phyloP scores from a whole-genome alignment of 1,139 yeast species.

The Protomyces pachydermus region DNA sequence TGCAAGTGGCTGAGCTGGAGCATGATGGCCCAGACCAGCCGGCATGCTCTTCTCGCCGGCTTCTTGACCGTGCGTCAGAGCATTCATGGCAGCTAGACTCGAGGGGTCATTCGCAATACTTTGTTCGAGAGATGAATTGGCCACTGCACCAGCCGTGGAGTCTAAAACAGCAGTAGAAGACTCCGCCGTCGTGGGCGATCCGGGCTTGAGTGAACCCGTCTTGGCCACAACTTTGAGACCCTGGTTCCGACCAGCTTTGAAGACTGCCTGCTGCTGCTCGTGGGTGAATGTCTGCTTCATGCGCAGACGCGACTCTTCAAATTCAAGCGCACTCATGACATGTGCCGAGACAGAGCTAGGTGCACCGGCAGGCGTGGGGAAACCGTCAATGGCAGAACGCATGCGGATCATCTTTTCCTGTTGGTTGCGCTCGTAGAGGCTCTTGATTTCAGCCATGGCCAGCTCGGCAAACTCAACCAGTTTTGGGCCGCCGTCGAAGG shows the following conservation, averaged over 20 bases:
- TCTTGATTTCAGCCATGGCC: slow-evolving; percentile 27
- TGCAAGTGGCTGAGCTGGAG: background rate
- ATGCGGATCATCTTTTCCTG: slow-evolving; percentile 14
- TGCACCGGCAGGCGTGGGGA: slow-evolving; percentile 8
- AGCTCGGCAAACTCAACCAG: slow-evolving; percentile 30
- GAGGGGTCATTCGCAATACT: background rate
- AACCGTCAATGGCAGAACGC: slow-evolving; percentile 13
- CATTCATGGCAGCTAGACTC: background rate
- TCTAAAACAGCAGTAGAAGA: background rate
- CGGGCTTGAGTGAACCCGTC: slow-evolving; percentile 13
- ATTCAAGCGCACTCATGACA: slow-evolving; percentile 16
- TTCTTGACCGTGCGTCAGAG: background rate
- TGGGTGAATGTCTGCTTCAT: slow-evolving; percentile 21
- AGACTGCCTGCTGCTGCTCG: slow-evolving; percentile 25
- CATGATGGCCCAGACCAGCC: background rate
- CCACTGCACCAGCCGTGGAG: background rate
- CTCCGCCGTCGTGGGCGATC: background rate
- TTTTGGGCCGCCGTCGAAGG: slow-evolving; percentile 24
- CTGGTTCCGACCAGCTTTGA: slow-evolving; percentile 25
- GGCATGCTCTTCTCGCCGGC: background rate
- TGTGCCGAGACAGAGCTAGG: background rate
- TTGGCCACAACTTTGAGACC: slow-evolving; percentile 23
- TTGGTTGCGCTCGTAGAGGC: slow-evolving; percentile 23
- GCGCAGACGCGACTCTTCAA: slow-evolving; percentile 18
- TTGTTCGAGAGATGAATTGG: background rate